phyloP scores from a whole-genome alignment of 768 basidiomycete genomes.

The Lactarius hatsudake region DNA sequence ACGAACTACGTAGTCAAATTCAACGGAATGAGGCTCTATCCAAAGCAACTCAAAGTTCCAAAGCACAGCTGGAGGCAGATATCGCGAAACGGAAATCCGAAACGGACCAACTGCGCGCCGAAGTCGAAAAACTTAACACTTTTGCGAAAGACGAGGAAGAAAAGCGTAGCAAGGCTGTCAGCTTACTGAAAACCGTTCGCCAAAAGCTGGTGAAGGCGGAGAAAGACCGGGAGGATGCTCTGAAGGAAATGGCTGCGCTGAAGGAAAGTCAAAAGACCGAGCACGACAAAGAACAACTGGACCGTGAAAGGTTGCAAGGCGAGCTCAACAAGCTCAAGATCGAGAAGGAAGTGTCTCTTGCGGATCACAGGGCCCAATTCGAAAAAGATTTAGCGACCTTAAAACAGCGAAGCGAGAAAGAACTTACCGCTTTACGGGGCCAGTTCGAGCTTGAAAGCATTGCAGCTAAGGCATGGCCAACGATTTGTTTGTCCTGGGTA shows the following conservation, averaged over 20 bases:
- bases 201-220: slow-evolving; percentile 97
- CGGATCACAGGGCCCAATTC: slow-evolving; percentile 61
- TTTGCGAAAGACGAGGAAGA: slow-evolving; percentile 93
- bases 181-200: slow-evolving; percentile 89
- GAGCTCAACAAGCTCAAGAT: slow-evolving; percentile 61
- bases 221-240: slow-evolving; percentile 82
- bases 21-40: slow-evolving; percentile 69
- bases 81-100: slow-evolving; percentile 51
- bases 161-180: slow-evolving; percentile 92
- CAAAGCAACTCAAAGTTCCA: slow-evolving; percentile 51
- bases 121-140: slow-evolving; percentile 58
- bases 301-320: slow-evolving; percentile 52
- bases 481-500: neutral
- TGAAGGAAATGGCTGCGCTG: slow-evolving; percentile 56
- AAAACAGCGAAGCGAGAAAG: slow-evolving; percentile 74
- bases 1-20: slow-evolving; percentile 65
- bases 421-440: slow-evolving; percentile 57
- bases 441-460: slow-evolving; percentile 79
- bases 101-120: slow-evolving; percentile 55
- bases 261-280: slow-evolving; percentile 52
- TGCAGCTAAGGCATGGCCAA: slow-evolving; percentile 60
- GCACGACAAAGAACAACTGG: slow-evolving; percentile 42
- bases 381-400: slow-evolving; percentile 64
- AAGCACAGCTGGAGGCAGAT: slow-evolving; percentile 48
- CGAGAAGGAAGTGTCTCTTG: slow-evolving; percentile 61